These are phyloP conservation scores for Sinapis alba DNA, from an alignment of 441 rosid genomes.

Conservation along the genomic window DNA sequence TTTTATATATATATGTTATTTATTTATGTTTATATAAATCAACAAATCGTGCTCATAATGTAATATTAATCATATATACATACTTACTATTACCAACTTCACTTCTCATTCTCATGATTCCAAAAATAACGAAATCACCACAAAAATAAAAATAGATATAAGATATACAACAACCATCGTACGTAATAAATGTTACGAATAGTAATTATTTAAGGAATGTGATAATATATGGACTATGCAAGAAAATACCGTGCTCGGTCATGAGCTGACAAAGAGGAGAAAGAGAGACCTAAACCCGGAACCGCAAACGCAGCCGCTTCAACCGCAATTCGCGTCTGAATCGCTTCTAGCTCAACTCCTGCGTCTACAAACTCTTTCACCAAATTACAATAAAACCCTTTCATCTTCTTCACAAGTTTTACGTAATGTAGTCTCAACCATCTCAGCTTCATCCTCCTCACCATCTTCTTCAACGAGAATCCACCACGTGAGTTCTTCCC, in stretches of 20 bases:
- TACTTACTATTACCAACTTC: too few relatives aligned
- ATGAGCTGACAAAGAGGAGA: constrained; percentile 33
- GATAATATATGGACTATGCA: constrained; percentile 20
- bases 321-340: constrained; percentile 25
- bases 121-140: too few relatives aligned
- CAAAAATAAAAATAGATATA: too few relatives aligned
- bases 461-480: constrained; percentile 29
- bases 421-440: constrained; percentile 34
- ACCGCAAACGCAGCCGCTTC: constrained; percentile 39
- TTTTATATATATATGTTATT: background rate
- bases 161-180: background rate
- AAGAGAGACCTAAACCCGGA: constrained; percentile 32
- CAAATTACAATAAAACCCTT: constrained; percentile 34
- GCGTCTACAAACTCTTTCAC: constrained; percentile 35
- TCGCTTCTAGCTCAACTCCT: constrained; percentile 34
- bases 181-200: constrained; percentile 8
- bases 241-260: constrained; percentile 40
- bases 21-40: too few relatives aligned
- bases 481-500: constrained; percentile 27
- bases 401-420: constrained; percentile 22
- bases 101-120: too few relatives aligned
- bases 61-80: too few relatives aligned
- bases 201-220: background rate
- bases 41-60: too few relatives aligned
- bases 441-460: constrained; percentile 34